Conservation (phyloP, 345 rosid genomes). For the Barbarea vulgaris region DNA sequence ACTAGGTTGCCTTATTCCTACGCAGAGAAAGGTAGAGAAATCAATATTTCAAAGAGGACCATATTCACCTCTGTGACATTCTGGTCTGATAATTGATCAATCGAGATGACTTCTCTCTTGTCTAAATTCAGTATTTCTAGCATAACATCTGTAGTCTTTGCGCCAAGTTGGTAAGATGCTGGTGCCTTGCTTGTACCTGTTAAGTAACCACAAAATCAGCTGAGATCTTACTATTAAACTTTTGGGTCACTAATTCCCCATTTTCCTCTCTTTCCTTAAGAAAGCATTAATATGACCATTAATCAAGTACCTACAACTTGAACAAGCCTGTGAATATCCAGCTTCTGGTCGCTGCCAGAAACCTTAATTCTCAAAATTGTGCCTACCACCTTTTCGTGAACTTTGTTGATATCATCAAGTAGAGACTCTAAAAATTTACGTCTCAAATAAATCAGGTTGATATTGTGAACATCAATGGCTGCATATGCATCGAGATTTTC, state of each 20-base stretch:
- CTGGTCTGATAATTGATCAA: constrained; percentile 78
- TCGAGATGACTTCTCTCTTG: constrained; percentile 71
- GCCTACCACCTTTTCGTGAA: constrained; percentile 80
- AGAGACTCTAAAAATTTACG: constrained; percentile 69
- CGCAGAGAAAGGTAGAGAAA: constrained; percentile 17
- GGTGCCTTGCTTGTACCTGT: constrained; percentile 68
- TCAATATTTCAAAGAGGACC: constrained; percentile 13
- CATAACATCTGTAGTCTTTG: constrained; percentile 57
- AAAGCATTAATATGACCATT: constrained; percentile 29
- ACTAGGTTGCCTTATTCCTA: constrained; percentile 13
- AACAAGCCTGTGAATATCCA: constrained; percentile 80
- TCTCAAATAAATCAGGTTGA: constrained; percentile 69
- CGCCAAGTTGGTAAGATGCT: constrained; percentile 68
- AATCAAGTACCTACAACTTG: constrained; percentile 75
- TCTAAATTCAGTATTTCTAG: constrained; percentile 75
- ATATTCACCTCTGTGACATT: constrained; percentile 82
- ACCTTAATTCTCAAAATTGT: constrained; percentile 81
- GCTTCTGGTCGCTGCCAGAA: constrained; percentile 65
- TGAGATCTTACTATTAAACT: constrained; percentile 16
- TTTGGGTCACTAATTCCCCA: neutral
- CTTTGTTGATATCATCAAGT: constrained; percentile 63
- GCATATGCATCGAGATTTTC: constrained; percentile 61
- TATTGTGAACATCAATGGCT: constrained; percentile 83
- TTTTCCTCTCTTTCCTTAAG: constrained; percentile 13
- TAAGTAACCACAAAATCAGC: constrained; percentile 28